Base-by-base conservation (phyloP, 768 basidiomycete genomes). In the Tylopilus sp. region DNA sequence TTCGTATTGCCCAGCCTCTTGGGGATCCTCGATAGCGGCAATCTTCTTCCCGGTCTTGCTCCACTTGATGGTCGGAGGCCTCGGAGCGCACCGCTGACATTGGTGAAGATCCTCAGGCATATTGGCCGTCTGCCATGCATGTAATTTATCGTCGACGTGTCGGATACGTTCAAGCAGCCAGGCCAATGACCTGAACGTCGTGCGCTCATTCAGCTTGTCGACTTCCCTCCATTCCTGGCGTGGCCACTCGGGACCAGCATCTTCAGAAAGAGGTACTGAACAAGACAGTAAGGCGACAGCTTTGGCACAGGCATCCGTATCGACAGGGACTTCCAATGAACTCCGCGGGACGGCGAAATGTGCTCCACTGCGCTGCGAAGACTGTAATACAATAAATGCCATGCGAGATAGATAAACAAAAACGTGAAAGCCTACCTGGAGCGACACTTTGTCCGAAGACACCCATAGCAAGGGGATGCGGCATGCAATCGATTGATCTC, bases 101-200 rank as follows among this genome's bases (percentile, higher is more conserved):
- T 78, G 76, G 22, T 71, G 72, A 36, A 77, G 72, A 21, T 79
- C 71, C 4, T 76, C 72, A 0, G 74, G 70, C 5, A 76, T 59
- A 3, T 77, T 71, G 28, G 85, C 72, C 2, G 66, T 55, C 52
- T 89, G 86, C 95, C 95, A 98, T 3, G 74, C 62, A 25, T 72
- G 73, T 60, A 88, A 80, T 52, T 79, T 72, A 33, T 82, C 83
- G 22, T 87, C 81, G 52, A 92, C 81, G 53, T 85, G 81, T 13
- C 89, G 84, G 55, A 95, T 79, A 45, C 92, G 83, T 64, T 94
- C 90, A 22, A 92, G 74, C 19, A 97, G 72, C 94, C 95, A 98
- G 3, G 92, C 88, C 16, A 96, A 66, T 6, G 85, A 76, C 55
- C 82, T 83, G 76, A 94, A 96, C 1, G 84, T 86, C 12, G 80